These are phyloP conservation scores for Porphyrellus cyaneotinctus DNA, from an alignment of 768 basidiomycete genomes.

Conservation along the genomic window DNA sequence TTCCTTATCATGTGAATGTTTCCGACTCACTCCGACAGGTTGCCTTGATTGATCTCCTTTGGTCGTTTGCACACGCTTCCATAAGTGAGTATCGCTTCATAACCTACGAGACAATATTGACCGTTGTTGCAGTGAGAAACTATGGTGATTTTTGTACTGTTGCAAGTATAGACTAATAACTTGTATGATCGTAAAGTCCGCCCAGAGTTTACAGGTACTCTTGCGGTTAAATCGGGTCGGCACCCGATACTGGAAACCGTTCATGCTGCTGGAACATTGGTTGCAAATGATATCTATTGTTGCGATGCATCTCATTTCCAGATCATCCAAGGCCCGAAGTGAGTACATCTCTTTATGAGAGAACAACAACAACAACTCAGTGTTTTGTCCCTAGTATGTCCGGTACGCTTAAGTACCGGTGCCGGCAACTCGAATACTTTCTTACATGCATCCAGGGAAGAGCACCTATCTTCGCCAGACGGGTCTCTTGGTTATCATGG, in stretches of 20 bases:
- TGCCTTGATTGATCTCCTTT: slow-evolving; percentile 84
- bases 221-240: slow-evolving; percentile 84
- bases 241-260: slow-evolving; percentile 84
- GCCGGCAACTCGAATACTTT: not conserved
- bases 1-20: not conserved
- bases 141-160: slow-evolving; percentile 36
- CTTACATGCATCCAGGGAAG: slow-evolving; percentile 53
- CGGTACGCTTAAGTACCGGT: slow-evolving; percentile 27
- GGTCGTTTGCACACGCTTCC: slow-evolving; percentile 81
- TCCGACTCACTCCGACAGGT: slow-evolving; percentile 46
- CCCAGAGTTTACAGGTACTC: slow-evolving; percentile 86
- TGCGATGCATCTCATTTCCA: slow-evolving; percentile 84
- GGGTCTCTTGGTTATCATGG: slow-evolving; percentile 78
- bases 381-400: slow-evolving; percentile 50
- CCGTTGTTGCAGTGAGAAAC: slow-evolving; percentile 37
- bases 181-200: slow-evolving; percentile 49
- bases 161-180: not conserved
- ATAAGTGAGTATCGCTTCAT: slow-evolving; percentile 53
- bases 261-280: slow-evolving; percentile 61
- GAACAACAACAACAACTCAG: not conserved
- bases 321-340: slow-evolving; percentile 90
- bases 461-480: slow-evolving; percentile 91
- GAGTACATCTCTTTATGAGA: slow-evolving; percentile 21
- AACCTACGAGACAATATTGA: not conserved
- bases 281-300: slow-evolving; percentile 90